A percentile compares a stretch with the other conserved stretches of the same genome.
Conservation (phyloP, 148 eudicot species). For the Selenicereus undatus region DNA sequence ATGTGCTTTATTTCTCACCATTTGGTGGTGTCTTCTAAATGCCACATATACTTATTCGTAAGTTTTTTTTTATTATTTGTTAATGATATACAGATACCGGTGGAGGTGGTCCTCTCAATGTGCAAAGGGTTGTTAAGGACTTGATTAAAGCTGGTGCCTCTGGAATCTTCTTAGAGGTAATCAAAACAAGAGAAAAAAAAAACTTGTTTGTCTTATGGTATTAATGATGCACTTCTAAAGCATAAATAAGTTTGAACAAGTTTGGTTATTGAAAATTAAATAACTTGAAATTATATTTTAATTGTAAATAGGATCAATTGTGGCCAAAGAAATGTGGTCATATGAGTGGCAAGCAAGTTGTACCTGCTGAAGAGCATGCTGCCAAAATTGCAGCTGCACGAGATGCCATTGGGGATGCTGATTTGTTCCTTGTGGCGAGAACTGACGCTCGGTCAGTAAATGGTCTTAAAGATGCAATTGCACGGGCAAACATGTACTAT, state of each 20-base stretch:
- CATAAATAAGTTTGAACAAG: too few species aligned
- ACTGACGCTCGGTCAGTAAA: slow-evolving; percentile 39
- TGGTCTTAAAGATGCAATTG: slow-evolving; percentile 35
- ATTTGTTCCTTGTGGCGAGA: slow-evolving; percentile 38
- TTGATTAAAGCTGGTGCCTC: slow-evolving; percentile 33
- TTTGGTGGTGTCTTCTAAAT: too few species aligned
- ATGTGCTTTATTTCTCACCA: too few species aligned
- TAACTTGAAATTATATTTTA: not conserved
- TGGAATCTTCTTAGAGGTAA: slow-evolving; percentile 36
- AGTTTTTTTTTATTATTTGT: too few species aligned
- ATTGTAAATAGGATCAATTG: slow-evolving; percentile 2
- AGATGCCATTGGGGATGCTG: slow-evolving; percentile 37
- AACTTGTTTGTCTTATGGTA: too few species aligned
- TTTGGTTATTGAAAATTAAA: too few species aligned
- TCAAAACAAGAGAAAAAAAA: not conserved
- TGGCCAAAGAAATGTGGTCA: slow-evolving; percentile 37
- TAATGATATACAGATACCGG: slow-evolving; percentile 26
- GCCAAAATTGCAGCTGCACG: slow-evolving; percentile 40
- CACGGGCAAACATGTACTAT: slow-evolving; percentile 29
- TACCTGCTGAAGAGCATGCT: slow-evolving; percentile 37
- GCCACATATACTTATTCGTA: too few species aligned
- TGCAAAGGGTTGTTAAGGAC: slow-evolving; percentile 29
- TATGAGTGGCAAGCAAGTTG: slow-evolving; percentile 31
- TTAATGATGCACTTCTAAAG: too few species aligned
- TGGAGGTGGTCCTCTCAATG: slow-evolving; percentile 39